Evolutionary conservation across 108 stramenopile genomes (phyloP), one percentile per base, ranked within the genome.

Genomic region (Chaetoceros tenuissimus): DNA sequence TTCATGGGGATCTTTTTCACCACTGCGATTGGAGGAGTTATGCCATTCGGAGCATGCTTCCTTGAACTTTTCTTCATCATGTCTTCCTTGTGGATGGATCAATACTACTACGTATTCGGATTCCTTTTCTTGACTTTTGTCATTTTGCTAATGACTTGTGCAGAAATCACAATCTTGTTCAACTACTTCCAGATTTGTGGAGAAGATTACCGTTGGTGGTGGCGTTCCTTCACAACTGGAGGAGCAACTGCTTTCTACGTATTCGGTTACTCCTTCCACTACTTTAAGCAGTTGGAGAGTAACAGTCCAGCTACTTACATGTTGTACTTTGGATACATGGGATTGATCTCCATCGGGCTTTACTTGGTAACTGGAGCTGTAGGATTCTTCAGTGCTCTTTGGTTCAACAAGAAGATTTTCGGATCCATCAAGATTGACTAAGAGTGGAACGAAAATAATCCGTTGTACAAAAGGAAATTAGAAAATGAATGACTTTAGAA

Each of bases 141-240:
- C 48, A 98, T 99, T 71, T 83, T 99, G 49, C 48, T 96, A 51
- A 65, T 96, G 31, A 98, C 97, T 7, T 95, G 92, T 67, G 95
- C 97, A 3, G 96, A 97, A 67, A 98, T 98, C 62, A 95, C 96
- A 50, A 73, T 98, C 40, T 80, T 98, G 23, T 89, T 98, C 78
- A 83, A 74, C 78, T 99, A 99, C 84, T 99, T 98, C 76, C 96
- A 96, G 79, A 92, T 98, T 3, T 94, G 94, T 66, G 78, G 89
- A 28, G 98, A 98, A 82, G 93, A 99, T 75, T 96, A 98, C 73
- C 91, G 92, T 64, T 99, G 99, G 99, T 98, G 99, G 98, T 99
- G 99, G 99, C 83, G 97, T 48, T 89, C 94, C 47, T 94, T 96
- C 66, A 59, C 74, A 60, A 84, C 89, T 54, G 77, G 84, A 18